phyloP scores from a whole-genome alignment of 495 filamentous ascomycete species.

The Aspergillus funiculosus region DNA sequence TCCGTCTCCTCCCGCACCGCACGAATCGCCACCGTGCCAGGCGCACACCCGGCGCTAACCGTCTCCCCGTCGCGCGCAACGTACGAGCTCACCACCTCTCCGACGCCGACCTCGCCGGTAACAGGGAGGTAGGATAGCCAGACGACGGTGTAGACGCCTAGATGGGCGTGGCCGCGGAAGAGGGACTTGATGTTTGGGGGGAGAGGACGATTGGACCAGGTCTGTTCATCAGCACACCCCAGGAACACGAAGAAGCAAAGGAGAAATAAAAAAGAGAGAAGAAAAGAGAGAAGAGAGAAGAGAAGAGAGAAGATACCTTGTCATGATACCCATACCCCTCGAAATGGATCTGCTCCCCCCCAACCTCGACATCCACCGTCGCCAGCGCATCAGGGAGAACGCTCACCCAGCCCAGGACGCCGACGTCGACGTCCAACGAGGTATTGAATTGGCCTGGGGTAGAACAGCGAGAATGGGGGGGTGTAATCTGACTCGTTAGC shows the following conservation, averaged over 20 bases:
- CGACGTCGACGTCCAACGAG: no score
- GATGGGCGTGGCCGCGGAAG: conserved; percentile 37
- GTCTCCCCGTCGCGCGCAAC: conserved; percentile 24
- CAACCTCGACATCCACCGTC: conserved; percentile 25
- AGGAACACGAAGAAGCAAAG: conserved; percentile 13
- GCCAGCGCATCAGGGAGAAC: conserved; percentile 30
- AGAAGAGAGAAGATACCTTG: conserved; percentile 1
- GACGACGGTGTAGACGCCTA: conserved; percentile 35
- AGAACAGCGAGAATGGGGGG: no score
- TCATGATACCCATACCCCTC: conserved; percentile 39
- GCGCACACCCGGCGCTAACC: conserved; percentile 18
- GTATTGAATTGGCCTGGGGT: no score
- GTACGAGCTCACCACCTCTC: conserved; percentile 22
- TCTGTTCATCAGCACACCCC: conserved; percentile 17
- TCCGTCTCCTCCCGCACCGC: neutral
- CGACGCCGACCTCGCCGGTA: conserved; percentile 10
- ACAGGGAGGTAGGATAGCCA: conserved; percentile 32
- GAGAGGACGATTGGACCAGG: conserved; percentile 19
- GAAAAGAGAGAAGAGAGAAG: neutral
- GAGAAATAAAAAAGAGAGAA: neutral
- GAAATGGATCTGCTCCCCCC: conserved; percentile 26
- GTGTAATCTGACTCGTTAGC: no score
- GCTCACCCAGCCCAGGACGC: conserved; percentile 34
- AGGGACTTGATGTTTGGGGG: conserved; percentile 21
- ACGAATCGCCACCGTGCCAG: conserved; percentile 9